Conservation (phyloP, 768 basidiomycete genomes). For the Udeniomyces megalosporus region DNA sequence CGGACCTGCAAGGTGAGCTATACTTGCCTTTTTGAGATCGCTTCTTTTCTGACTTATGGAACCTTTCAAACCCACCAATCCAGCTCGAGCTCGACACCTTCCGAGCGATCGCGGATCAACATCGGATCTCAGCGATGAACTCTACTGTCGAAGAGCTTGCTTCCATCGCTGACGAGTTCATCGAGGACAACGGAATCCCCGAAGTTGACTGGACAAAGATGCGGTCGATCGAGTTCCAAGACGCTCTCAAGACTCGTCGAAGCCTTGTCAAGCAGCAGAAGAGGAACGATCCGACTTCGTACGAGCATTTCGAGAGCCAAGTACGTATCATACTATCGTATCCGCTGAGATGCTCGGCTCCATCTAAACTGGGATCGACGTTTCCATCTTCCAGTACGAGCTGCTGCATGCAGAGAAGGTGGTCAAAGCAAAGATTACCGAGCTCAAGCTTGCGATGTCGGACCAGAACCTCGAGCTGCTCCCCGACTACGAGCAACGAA, state of each 20-base stretch:
- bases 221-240: slow-evolving; percentile 81
- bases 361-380: no score
- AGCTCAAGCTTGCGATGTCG: slow-evolving; percentile 68
- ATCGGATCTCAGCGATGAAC: slow-evolving; percentile 46
- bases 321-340: slow-evolving; percentile 37
- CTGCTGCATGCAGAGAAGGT: slow-evolving; percentile 58
- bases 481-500: slow-evolving; percentile 90
- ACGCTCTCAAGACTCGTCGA: slow-evolving; percentile 48
- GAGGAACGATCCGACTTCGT: slow-evolving; percentile 39
- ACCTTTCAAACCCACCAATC: neutral
- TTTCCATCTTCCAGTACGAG: slow-evolving; percentile 43
- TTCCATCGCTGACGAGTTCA: slow-evolving; percentile 44
- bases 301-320: slow-evolving; percentile 55
- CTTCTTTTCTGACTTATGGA: neutral
- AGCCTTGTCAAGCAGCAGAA: slow-evolving; percentile 35
- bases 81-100: slow-evolving; percentile 12
- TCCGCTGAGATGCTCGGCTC: neutral
- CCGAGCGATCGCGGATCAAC: slow-evolving; percentile 49
- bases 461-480: slow-evolving; percentile 93
- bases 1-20: slow-evolving; percentile 48
- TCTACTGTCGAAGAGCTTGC: slow-evolving; percentile 42
- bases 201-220: slow-evolving; percentile 78
- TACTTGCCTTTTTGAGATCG: no score
- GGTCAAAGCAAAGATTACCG: slow-evolving; percentile 54
- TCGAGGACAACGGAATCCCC: slow-evolving; percentile 28